A percentile compares a stretch with the other conserved stretches of the same genome.
Conservation (phyloP, 257 asterid genomes). For the Lycium barbarum region DNA sequence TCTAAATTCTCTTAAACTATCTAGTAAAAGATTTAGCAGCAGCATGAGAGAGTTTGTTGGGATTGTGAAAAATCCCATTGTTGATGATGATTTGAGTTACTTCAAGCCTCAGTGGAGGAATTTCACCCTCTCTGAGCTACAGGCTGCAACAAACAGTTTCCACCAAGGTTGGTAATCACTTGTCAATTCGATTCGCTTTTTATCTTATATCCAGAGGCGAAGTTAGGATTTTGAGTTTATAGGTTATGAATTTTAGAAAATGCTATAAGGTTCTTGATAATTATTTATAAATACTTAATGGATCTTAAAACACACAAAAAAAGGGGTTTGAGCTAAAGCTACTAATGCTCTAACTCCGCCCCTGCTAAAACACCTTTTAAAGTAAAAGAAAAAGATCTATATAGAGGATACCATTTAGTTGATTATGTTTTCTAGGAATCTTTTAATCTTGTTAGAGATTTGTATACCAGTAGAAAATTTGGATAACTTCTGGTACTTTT, state of each 20-base stretch:
- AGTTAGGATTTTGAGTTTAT: too few species aligned
- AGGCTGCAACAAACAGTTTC: slow-evolving; percentile 71
- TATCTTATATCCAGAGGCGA: too few species aligned
- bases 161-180: slow-evolving; percentile 57
- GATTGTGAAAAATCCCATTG: slow-evolving; percentile 40
- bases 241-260: too few species aligned
- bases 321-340: too few species aligned
- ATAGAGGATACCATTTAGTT: too few species aligned
- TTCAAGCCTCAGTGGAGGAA: slow-evolving; percentile 92
- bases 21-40: slow-evolving; percentile 56
- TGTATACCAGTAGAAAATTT: neutral
- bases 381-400: too few species aligned
- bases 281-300: too few species aligned
- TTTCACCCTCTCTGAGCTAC: slow-evolving; percentile 68
- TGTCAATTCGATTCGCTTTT: too few species aligned
- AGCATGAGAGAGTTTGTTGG: slow-evolving; percentile 62
- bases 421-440: neutral
- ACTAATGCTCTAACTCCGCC: too few species aligned
- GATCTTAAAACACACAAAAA: too few species aligned
- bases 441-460: neutral
- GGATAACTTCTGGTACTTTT: neutral
- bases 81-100: slow-evolving; percentile 57
- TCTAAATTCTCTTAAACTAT: slow-evolving; percentile 44
- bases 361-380: too few species aligned
- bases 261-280: too few species aligned